Conservation (phyloP, 345 rosid genomes). For the Reutealis trisperma region DNA sequence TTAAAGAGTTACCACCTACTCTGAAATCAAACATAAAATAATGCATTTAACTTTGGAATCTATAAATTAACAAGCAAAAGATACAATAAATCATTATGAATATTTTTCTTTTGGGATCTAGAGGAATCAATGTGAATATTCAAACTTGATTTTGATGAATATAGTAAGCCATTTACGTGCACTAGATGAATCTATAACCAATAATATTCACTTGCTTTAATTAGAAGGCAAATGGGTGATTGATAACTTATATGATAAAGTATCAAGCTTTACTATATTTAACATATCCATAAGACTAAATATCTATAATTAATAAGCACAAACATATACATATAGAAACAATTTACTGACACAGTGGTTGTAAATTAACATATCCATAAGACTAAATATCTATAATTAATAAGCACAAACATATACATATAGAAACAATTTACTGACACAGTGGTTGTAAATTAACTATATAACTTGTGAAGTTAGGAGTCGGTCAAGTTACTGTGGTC, state of each 20-base stretch:
- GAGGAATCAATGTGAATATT: not conserved
- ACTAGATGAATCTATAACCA: not conserved
- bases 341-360: not conserved
- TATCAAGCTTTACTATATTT: not conserved
- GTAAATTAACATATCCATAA: not conserved
- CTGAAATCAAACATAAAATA: not conserved
- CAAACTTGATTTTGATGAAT: not conserved
- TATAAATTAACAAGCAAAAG: not conserved
- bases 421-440: not conserved
- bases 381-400: not conserved
- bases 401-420: too few species aligned
- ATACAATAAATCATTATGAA: not conserved
- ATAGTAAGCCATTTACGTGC: not conserved
- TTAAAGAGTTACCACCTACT: not conserved
- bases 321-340: too few species aligned
- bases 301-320: too few species aligned
- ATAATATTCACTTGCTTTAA: not conserved
- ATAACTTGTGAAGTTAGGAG: constrained; percentile 5
- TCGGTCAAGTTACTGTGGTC: not conserved
- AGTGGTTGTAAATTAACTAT: not conserved
- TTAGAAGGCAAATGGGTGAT: not conserved
- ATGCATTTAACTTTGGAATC: not conserved
- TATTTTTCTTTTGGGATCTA: not conserved
- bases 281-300: not conserved
- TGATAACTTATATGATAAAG: not conserved